Evolutionary conservation across 257 asterid species (phyloP), one percentile per base, ranked within the genome.

Genomic region (Jaltomata sinuosa): DNA sequence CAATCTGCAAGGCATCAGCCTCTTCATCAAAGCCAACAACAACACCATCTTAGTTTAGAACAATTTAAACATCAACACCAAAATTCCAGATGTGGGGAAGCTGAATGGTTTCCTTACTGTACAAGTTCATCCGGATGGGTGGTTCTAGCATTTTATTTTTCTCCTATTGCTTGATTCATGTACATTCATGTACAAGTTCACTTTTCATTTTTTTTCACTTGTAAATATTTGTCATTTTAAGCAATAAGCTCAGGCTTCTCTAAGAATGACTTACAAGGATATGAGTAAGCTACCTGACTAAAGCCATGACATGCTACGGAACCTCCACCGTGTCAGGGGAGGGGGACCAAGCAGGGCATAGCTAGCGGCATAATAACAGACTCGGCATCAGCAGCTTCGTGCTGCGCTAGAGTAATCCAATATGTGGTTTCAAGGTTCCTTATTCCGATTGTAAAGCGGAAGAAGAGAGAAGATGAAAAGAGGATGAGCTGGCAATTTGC

Each of bases 1-100:
- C 98, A n/a, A 85, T 96, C 84, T 96, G 99, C 94, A 96, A 96
- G 93, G 87, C 92, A 81, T 79, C 90, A 12, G 94, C 90, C 10
- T 90, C 89, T 45, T 80, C 83, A 11, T 55, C 85, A 27, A 36
- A 84, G 79, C 29, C 36, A 68, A 19, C 87, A 38, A 84, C 87
- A 34, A 69, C 59, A 21, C 78, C 76, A 32, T 59, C 76, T 3
- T 81, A 81, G 77, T 81, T 61, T 5, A 59, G 22, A 59, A 8
- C 45, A 81, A 57, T 68, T 68, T 11, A 68, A 9, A 34, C 47
- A 67, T 47, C 76, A 32, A 32, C 45, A 32, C 47, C 76, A 32
- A 65, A 65, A 31, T 31, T 65, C 50, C 78, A 36, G 78, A 36
- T 10, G 29, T 36, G 78, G 78, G 50, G 29, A 68, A 36, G 78